Evolutionary conservation across 768 basidiomycete species (phyloP), one percentile per base, ranked within the genome.

Genomic region (Naganishia vaughanmartiniae): DNA sequence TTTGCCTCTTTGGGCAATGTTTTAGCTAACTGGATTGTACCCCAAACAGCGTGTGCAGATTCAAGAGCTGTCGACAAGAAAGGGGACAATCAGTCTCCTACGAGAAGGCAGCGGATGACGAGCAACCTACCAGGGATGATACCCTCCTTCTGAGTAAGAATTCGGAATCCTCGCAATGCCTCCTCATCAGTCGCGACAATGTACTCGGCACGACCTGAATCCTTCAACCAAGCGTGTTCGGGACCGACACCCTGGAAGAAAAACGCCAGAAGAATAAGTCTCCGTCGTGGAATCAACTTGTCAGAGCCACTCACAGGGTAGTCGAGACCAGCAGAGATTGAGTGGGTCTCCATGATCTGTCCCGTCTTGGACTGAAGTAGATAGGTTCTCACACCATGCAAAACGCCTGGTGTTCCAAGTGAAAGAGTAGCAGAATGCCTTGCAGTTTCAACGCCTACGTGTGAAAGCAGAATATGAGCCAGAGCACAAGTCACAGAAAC

Each of bases 151-250:
- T 98, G 93, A 0, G 93, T 97, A 76, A 89, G 85, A 83, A 93
- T 84, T 70, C 93, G 84, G 86, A 99, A 98, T 0, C 92, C 96
- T 48, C 92, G 86, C 33, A 98, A 84, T 6, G 93, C 93, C 75
- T 99, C 85, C 81, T 96, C 93, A 77, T 99, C 96, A 5, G 91
- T 96, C 11, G 94, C 95, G 17, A 86, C 89, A 24, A 91, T 87
- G 79, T 98, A 99, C 78, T 96, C 92, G 0, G 93, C 96, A 71
- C 96, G 85, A 21, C 90, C 90, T 4, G 89, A 90, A 78, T 97
- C 93, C 82, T 97, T 97, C 79, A 99, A 84, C 90, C 91, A 96
- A 55, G 95, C 90, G 78, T 98, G 96, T 81, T 99, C 96, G 11
- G 96, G 96, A 26, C 96, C 96, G 58, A 99, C 95, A 73, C 93